These are phyloP conservation scores for Oryza glaberrima DNA, from an alignment of 176 grass and related monocot genomes.

Conservation along the genomic window DNA sequence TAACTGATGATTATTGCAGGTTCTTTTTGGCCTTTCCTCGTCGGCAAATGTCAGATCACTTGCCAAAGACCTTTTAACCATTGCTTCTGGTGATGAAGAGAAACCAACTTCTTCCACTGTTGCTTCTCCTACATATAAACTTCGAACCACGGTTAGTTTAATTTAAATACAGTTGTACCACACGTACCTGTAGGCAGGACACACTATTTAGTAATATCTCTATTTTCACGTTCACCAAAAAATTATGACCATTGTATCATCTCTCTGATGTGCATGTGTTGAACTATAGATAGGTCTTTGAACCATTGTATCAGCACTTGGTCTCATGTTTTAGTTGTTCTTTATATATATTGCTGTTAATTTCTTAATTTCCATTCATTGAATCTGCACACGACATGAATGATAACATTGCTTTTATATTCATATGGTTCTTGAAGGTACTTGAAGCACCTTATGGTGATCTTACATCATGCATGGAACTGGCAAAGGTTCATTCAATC, in stretches of 20 bases:
- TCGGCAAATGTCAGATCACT: constrained; percentile 58
- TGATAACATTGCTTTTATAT: constrained; percentile 21
- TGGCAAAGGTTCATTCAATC: constrained; percentile 71
- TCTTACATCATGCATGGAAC: constrained; percentile 87
- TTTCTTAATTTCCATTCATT: constrained; percentile 38
- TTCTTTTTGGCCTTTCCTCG: constrained; percentile 81
- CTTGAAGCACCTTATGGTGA: constrained; percentile 96
- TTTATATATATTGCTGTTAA: constrained; percentile 25
- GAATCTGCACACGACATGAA: constrained; percentile 8
- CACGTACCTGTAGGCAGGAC: not conserved
- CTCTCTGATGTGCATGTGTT: constrained; percentile 19
- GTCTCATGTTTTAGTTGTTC: constrained; percentile 6
- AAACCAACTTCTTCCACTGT: constrained; percentile 59
- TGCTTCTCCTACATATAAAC: constrained; percentile 70
- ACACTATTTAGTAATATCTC: constrained; percentile 16
- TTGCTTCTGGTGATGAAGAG: constrained; percentile 51
- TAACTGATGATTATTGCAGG: constrained; percentile 49
- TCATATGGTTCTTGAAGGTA: constrained; percentile 61
- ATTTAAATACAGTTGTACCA: constrained; percentile 20
- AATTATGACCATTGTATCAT: constrained; percentile 5
- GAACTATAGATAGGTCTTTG: not conserved
- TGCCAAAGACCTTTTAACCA: constrained; percentile 68
- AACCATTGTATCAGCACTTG: not conserved
- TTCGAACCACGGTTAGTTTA: constrained; percentile 83
- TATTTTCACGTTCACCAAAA: not conserved